These are phyloP conservation scores for Kodamaea hsintzibuensis DNA, from an alignment of 805 yeast species.

Conservation along the genomic window DNA sequence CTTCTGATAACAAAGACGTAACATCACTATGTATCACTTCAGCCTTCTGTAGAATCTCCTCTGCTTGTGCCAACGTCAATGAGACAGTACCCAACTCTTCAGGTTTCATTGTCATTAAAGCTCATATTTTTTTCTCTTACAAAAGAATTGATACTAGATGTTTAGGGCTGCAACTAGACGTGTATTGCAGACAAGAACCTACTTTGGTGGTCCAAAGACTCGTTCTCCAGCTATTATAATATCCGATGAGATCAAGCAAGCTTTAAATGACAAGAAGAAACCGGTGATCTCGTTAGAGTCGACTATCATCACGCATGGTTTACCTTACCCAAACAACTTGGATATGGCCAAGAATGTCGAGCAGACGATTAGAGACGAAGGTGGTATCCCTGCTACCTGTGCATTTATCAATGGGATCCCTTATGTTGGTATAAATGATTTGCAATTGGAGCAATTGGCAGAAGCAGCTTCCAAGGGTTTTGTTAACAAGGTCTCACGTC, in stretches of 20 bases:
- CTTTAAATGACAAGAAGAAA: conserved; percentile 48
- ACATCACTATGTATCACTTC: not conserved
- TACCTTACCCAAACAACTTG: conserved; percentile 77
- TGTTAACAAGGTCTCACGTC: conserved; percentile 68
- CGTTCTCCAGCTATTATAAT: not conserved
- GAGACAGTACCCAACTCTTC: not conserved
- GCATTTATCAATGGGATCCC: conserved; percentile 77
- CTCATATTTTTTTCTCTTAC: not conserved
- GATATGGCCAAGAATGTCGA: conserved; percentile 75
- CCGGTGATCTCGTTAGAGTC: conserved; percentile 86
- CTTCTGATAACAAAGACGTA: not conserved
- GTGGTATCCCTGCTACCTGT: conserved; percentile 83
- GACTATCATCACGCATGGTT: conserved; percentile 87
- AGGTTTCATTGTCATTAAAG: not conserved
- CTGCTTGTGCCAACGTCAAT: not conserved
- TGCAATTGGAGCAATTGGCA: conserved; percentile 55
- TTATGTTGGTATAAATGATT: conserved; percentile 57
- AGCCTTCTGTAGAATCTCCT: not conserved
- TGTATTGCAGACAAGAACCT: not conserved
- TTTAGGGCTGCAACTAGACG: not conserved
- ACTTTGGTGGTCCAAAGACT: not conserved
- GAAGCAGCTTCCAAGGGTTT: conserved; percentile 20
- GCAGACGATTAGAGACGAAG: conserved; percentile 52
- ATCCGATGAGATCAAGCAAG: conserved; percentile 59
- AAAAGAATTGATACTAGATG: not conserved